Evolutionary conservation across 2,329 filamentous ascomycete genomes (phyloP).

Genomic region (Xylaria polymorpha): DNA sequence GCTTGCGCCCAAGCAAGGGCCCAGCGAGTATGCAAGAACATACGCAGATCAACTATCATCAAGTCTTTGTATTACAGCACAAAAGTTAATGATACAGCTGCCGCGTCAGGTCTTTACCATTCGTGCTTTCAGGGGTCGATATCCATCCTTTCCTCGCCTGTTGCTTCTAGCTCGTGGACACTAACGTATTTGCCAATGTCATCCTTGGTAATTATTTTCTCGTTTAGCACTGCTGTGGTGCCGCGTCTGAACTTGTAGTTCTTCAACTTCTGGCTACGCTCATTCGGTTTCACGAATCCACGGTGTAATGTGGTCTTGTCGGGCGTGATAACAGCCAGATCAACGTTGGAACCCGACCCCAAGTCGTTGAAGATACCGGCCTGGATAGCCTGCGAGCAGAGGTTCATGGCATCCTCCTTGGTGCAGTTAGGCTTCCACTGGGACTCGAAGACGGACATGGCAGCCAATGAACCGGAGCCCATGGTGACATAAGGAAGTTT

Average conservation of each 20-base stretch:
- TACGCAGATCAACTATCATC: constrained; percentile 10
- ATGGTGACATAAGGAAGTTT: constrained; percentile 99
- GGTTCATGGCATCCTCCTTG: constrained; percentile 75
- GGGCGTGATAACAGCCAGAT: constrained; percentile 93
- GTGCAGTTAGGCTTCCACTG: constrained; percentile 86
- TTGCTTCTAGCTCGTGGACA: constrained; percentile 80
- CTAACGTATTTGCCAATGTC: constrained; percentile 95
- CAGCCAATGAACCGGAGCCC: constrained; percentile 94
- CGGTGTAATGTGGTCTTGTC: constrained; percentile 95
- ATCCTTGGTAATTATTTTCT: constrained; percentile 94
- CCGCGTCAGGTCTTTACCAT: constrained; percentile 17
- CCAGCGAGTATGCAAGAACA: neutral
- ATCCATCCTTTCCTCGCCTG: constrained; percentile 77
- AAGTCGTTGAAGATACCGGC: constrained; percentile 99
- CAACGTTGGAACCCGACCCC: constrained; percentile 96
- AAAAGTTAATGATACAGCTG: constrained; percentile 39
- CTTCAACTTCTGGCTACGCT: constrained; percentile 88
- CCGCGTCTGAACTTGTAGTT: constrained; percentile 91
- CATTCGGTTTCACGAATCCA: constrained; percentile 93
- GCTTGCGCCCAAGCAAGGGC: neutral
- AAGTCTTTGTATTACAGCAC: constrained; percentile 39
- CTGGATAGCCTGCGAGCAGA: constrained; percentile 82
- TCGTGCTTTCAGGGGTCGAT: constrained; percentile 65
- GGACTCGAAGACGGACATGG: constrained; percentile 98
- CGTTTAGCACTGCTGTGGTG: constrained; percentile 94